Evolutionary conservation across 441 rosid species (phyloP).

Genomic region (Francoa sonchifolia): DNA sequence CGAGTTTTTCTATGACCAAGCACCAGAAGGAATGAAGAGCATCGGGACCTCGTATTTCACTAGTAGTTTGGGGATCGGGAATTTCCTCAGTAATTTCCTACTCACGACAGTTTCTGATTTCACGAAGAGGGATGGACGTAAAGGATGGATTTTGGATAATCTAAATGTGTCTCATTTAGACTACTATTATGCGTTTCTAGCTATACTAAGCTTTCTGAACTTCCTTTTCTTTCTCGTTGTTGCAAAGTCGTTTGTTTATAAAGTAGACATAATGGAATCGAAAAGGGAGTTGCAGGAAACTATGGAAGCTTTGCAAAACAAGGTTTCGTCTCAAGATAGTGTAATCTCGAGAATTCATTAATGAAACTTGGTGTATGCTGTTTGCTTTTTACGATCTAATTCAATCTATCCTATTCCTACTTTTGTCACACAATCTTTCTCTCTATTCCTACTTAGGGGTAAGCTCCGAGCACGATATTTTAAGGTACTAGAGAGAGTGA

Average conservation of each 20-base stretch:
- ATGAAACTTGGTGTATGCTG: no score
- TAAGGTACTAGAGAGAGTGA: no score
- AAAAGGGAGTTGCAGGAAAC: constrained; percentile 15
- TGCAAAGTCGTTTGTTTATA: constrained; percentile 20
- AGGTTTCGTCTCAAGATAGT: no score
- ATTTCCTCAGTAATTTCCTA: constrained; percentile 25
- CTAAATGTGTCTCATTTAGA: constrained; percentile 26
- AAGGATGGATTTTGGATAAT: constrained; percentile 32
- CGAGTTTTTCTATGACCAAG: constrained; percentile 38
- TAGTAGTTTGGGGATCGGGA: constrained; percentile 26
- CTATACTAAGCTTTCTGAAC: constrained; percentile 18
- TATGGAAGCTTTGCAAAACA: constrained; percentile 5
- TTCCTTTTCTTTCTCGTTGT: constrained; percentile 21
- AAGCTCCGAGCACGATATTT: no score
- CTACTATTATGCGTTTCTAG: constrained; percentile 27
- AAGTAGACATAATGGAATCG: constrained; percentile 17
- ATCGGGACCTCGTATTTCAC: constrained; percentile 28
- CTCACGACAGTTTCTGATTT: constrained; percentile 19
- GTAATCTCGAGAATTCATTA: no score
- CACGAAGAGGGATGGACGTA: constrained; percentile 17
- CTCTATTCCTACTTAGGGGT: no score
- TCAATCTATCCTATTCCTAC: no score
- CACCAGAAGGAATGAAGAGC: constrained; percentile 33
- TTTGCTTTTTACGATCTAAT: no score
- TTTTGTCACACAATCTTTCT: no score